These are phyloP conservation scores for Candida gorgasii DNA, from an alignment of 805 yeast genomes.

Conservation along the genomic window DNA sequence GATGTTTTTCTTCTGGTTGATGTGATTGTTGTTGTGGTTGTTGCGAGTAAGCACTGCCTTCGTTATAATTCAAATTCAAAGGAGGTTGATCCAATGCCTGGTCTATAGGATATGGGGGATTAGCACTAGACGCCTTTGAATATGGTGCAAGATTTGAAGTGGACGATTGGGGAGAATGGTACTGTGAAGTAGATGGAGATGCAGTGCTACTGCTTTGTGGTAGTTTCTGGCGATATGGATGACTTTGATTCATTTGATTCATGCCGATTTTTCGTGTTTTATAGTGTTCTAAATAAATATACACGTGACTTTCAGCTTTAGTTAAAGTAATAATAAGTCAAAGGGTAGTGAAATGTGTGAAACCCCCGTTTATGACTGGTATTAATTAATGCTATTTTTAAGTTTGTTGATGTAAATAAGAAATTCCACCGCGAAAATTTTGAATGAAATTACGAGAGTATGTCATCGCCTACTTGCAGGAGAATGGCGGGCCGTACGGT, in stretches of 20 bases:
- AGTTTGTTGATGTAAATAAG: neutral
- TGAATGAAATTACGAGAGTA: slow-evolving; percentile 1
- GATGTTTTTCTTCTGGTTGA: neutral
- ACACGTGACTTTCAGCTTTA: neutral
- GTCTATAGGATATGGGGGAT: slow-evolving; percentile 1
- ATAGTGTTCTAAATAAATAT: neutral
- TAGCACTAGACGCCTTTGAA: neutral
- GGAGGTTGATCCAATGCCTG: neutral
- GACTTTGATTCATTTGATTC: slow-evolving; percentile 12
- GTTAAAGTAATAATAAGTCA: too few species aligned
- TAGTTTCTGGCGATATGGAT: slow-evolving; percentile 31
- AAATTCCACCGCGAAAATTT: slow-evolving; percentile 4
- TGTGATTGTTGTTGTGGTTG: neutral
- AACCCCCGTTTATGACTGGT: neutral
- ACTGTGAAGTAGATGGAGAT: slow-evolving; percentile 12
- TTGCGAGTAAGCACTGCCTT: neutral
- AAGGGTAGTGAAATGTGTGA: too few species aligned
- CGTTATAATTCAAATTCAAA: slow-evolving; percentile 1
- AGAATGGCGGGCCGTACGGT: neutral
- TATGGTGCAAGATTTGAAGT: neutral
- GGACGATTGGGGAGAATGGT: slow-evolving; percentile 9
- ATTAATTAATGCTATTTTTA: neutral
- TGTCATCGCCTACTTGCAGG: neutral
- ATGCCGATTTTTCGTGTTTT: neutral
- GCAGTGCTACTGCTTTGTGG: slow-evolving; percentile 8